These are phyloP conservation scores for Diaporthe eres DNA, from an alignment of 2,329 filamentous ascomycete species.

Conservation along the genomic window DNA sequence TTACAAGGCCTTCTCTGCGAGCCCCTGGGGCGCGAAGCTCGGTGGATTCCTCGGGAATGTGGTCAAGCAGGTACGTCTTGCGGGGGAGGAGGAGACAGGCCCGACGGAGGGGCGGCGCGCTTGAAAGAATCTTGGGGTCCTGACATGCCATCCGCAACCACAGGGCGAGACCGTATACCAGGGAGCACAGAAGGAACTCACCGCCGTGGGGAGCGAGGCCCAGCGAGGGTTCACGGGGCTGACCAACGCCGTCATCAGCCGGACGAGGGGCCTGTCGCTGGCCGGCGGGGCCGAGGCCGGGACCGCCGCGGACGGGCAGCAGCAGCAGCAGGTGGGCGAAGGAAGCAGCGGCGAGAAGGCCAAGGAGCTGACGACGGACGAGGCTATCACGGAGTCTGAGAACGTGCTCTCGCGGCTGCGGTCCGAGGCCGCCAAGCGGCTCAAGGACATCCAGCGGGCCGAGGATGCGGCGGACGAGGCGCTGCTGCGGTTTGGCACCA, in stretches of 20 bases:
- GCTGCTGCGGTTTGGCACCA: slow-evolving; percentile 89
- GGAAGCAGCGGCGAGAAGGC: slow-evolving; percentile 56
- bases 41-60: slow-evolving; percentile 92
- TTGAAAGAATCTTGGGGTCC: neutral
- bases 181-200: slow-evolving; percentile 88
- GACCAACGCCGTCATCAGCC: slow-evolving; percentile 75
- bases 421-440: slow-evolving; percentile 81
- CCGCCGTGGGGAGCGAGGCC: slow-evolving; percentile 84
- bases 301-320: slow-evolving; percentile 44
- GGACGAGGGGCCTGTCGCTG: slow-evolving; percentile 81
- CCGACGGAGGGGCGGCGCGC: neutral
- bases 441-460: slow-evolving; percentile 91
- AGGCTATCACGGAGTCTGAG: slow-evolving; percentile 64
- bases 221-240: slow-evolving; percentile 83
- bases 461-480: slow-evolving; percentile 98
- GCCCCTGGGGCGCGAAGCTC: slow-evolving; percentile 90
- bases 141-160: neutral
- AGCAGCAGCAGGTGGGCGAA: slow-evolving; percentile 46
- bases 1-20: slow-evolving; percentile 92
- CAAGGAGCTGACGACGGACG: slow-evolving; percentile 57
- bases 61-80: slow-evolving; percentile 84
- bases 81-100: neutral
- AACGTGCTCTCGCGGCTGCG: slow-evolving; percentile 83
- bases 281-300: slow-evolving; percentile 54
- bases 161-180: slow-evolving; percentile 87